These are phyloP conservation scores for Solanum pinnatisectum DNA, from an alignment of 257 asterid genomes.

Conservation along the genomic window DNA sequence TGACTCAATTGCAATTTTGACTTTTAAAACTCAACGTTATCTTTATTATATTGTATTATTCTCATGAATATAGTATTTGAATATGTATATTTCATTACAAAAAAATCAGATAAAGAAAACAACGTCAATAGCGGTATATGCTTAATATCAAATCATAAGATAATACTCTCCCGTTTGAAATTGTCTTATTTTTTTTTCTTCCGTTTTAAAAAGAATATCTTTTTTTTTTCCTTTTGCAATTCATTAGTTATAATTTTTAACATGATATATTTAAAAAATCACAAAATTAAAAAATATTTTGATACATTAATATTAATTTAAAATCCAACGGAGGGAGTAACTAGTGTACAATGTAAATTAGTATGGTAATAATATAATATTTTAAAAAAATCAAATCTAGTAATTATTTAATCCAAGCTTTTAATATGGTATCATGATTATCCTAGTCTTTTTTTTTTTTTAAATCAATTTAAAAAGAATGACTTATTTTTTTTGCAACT, in stretches of 20 bases:
- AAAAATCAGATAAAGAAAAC: neutral
- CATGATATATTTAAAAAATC: neutral
- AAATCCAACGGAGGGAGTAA: neutral
- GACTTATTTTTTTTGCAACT: neutral
- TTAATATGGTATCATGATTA: neutral
- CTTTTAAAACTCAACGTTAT: neutral
- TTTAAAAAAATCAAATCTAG: neutral
- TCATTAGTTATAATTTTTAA: neutral
- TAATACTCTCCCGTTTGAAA: neutral
- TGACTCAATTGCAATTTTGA: neutral
- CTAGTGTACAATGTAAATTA: neutral
- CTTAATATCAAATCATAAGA: neutral
- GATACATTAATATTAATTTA: neutral
- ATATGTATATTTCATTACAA: too few species aligned
- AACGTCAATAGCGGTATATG: neutral
- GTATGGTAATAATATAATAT: neutral
- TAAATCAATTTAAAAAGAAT: accelerated
- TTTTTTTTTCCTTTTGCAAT: too few species aligned
- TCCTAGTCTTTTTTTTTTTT: neutral
- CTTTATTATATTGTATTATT: neutral
- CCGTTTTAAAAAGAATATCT: too few species aligned
- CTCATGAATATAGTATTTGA: too few species aligned
- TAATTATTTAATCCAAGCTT: neutral
- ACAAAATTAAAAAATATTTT: neutral
- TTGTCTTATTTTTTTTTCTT: too few species aligned